Percentiles rank a stretch among this genome's conserved stretches.
These are phyloP conservation scores for Massariosphaeria phaeospora DNA, from an alignment of 495 filamentous ascomycete genomes.

Conservation along the genomic window DNA sequence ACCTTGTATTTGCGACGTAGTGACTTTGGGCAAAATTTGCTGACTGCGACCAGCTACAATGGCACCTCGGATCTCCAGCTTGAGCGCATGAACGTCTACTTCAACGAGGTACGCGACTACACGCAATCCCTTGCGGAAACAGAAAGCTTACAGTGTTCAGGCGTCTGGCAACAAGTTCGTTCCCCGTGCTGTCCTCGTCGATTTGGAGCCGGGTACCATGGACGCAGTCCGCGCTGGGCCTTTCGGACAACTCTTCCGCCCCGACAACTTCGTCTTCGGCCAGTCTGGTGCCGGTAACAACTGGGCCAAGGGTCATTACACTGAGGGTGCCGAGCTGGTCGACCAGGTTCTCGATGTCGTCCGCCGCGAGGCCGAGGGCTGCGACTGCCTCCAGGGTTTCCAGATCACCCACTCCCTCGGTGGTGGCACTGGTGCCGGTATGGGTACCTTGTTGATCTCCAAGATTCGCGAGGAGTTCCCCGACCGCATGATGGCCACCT, in stretches of 20 bases:
- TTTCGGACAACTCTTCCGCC: conserved; percentile 99
- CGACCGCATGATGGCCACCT: conserved; percentile 99
- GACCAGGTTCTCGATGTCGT: conserved; percentile 98
- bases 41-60: conserved; percentile 65
- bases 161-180: conserved; percentile 97
- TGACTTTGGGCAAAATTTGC: conserved; percentile 22
- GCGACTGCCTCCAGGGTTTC: conserved; percentile 99
- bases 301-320: conserved; percentile 99
- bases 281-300: conserved; percentile 99
- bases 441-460: conserved; percentile 99
- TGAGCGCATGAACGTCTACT: conserved; percentile 99
- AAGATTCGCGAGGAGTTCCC: conserved; percentile 99
- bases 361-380: conserved; percentile 96
- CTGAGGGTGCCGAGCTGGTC: conserved; percentile 97
- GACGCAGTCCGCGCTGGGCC: conserved; percentile 98
- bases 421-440: conserved; percentile 99
- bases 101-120: conserved; percentile 81
- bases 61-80: conserved; percentile 97
- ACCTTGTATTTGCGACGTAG: conserved; percentile 7
- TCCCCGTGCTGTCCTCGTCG: conserved; percentile 97
- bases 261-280: conserved; percentile 99
- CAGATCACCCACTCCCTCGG: conserved; percentile 99
- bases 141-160: conserved; percentile 46
- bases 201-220: conserved; percentile 98
- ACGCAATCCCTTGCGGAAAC: not conserved